phyloP scores from a whole-genome alignment of 2,329 filamentous ascomycete genomes.

The Corniculantispora saksenae region DNA sequence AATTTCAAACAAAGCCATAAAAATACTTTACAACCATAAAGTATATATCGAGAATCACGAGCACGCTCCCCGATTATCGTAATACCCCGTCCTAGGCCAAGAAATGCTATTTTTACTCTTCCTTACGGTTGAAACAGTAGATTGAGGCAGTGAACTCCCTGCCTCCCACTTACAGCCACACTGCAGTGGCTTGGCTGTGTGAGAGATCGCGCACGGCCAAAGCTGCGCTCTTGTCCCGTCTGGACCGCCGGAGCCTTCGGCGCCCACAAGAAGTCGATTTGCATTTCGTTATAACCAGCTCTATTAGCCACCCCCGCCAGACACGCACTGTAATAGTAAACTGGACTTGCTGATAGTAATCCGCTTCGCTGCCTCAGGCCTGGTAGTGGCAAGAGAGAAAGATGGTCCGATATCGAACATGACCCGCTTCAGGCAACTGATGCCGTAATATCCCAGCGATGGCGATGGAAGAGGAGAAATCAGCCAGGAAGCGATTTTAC shows the following conservation, averaged over 20 bases:
- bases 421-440: background rate
- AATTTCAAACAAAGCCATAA: no score
- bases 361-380: background rate
- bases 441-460: background rate
- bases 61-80: background rate
- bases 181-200: background rate
- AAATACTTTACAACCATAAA: no score
- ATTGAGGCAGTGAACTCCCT: background rate
- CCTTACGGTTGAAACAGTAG: background rate
- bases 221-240: constrained; percentile 6
- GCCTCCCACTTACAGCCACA: background rate
- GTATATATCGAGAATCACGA: background rate
- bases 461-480: background rate
- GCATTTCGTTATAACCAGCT: background rate
- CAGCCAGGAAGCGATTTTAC: background rate
- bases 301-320: background rate
- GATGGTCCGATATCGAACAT: background rate
- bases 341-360: background rate
- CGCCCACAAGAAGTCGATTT: background rate
- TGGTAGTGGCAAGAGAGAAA: background rate
- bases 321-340: background rate
- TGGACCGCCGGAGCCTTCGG: background rate
- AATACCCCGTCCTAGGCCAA: background rate
- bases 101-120: background rate
- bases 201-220: background rate